Evolutionary conservation across 331 rosid genomes (phyloP).

Genomic region (Dryas integrifolia): DNA sequence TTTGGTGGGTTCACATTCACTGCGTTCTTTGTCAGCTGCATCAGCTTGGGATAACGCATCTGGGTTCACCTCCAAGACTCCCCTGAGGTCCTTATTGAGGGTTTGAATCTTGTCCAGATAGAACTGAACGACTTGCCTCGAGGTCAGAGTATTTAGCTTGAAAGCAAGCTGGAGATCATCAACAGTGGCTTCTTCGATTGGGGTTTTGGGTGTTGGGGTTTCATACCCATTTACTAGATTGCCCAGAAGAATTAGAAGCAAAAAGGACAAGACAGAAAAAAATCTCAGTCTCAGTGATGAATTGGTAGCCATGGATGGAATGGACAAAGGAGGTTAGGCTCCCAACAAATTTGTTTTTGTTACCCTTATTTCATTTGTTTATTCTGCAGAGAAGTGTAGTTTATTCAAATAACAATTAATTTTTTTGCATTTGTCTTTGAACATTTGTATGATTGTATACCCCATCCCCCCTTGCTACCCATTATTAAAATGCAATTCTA

Average conservation of each 20-base stretch:
- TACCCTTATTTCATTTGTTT: too few species aligned
- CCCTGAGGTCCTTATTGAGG: conserved; percentile 42
- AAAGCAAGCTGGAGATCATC: conserved; percentile 51
- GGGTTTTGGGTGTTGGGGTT: background rate
- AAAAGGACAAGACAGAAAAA: background rate
- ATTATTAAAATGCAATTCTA: too few species aligned
- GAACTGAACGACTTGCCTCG: conserved; percentile 48
- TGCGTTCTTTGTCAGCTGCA: conserved; percentile 44
- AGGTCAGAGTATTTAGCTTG: conserved; percentile 33
- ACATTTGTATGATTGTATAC: too few species aligned
- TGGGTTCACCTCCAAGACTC: conserved; percentile 64
- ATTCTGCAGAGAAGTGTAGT: too few species aligned
- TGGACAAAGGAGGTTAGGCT: too few species aligned
- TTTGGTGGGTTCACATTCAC: background rate
- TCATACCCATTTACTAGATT: background rate
- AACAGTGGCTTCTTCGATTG: conserved; percentile 46
- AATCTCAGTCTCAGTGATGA: too few species aligned
- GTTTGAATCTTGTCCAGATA: conserved; percentile 40
- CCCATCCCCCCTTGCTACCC: too few species aligned
- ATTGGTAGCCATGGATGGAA: background rate
- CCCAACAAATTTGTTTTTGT: too few species aligned
- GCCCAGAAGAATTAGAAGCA: background rate
- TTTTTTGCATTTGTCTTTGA: too few species aligned
- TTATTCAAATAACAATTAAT: too few species aligned
- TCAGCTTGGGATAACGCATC: conserved; percentile 55